Evolutionary conservation across 306 rosid species (phyloP).

Genomic region (Macrotyloma uniflorum): DNA sequence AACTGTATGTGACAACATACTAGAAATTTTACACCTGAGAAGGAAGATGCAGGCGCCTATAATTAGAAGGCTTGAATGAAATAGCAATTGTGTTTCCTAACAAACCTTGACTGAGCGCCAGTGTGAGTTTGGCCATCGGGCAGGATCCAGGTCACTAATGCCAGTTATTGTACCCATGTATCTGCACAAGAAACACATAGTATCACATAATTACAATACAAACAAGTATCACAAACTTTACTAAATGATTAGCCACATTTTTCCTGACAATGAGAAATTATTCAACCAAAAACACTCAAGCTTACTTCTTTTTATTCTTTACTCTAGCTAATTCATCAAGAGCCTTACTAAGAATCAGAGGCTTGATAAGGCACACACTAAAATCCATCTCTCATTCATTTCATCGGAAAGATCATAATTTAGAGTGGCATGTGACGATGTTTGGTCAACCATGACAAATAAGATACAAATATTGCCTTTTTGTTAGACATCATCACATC

Average conservation of each 20-base stretch:
- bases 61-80: not conserved
- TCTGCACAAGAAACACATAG: slow-evolving; percentile 36
- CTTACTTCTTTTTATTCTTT: too few relatives aligned
- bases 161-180: slow-evolving; percentile 98
- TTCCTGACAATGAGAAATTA: not conserved
- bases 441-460: not conserved
- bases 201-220: not conserved
- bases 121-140: slow-evolving; percentile 84
- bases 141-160: slow-evolving; percentile 82
- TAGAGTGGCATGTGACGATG: not conserved
- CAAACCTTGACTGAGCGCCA: slow-evolving; percentile 99
- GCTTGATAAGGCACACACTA: not conserved
- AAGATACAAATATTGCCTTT: not conserved
- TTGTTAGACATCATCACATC: not conserved
- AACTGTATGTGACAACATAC: not conserved
- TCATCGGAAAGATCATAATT: not conserved
- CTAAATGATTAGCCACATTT: not conserved
- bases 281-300: not conserved
- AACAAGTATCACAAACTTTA: not conserved
- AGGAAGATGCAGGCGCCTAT: not conserved
- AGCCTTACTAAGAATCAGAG: not conserved
- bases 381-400: not conserved
- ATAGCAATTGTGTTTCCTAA: slow-evolving; percentile 4
- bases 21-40: slow-evolving; percentile 6
- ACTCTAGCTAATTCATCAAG: not conserved